Evolutionary conservation across 495 filamentous ascomycete genomes (phyloP).

Genomic region (Talaromyces borbonicus): DNA sequence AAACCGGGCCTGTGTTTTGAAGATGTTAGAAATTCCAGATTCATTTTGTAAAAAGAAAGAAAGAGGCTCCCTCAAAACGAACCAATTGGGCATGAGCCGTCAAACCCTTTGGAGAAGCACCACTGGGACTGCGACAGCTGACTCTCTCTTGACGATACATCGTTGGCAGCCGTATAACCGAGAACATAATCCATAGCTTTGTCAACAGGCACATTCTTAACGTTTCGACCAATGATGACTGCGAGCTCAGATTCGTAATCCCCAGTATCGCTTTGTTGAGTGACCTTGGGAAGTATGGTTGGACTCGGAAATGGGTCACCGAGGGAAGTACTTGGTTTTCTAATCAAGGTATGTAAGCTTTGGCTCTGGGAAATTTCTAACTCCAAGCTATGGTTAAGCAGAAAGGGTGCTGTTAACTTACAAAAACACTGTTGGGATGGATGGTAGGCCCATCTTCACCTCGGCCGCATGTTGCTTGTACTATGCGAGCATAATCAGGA

Average conservation of each 20-base stretch:
- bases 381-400: no score
- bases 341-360: no score
- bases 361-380: no score
- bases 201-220: conserved; percentile 55
- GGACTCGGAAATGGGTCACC: conserved; percentile 55
- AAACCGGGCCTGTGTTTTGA: conserved; percentile 47
- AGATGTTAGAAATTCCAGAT: no score
- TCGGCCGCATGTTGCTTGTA: conserved; percentile 72
- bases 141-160: conserved; percentile 70
- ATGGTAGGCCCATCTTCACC: conserved; percentile 59
- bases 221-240: conserved; percentile 61
- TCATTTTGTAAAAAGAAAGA: no score
- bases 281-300: conserved; percentile 55
- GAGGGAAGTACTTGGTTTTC: conserved; percentile 62
- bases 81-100: conserved; percentile 71
- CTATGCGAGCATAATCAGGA: conserved; percentile 15
- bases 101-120: conserved; percentile 75
- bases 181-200: conserved; percentile 67
- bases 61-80: no score
- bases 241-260: conserved; percentile 85
- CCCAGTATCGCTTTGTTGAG: conserved; percentile 42
- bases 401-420: no score
- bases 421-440: conserved; percentile 69
- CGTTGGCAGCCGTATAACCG: conserved; percentile 73
- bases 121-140: conserved; percentile 75